phyloP scores from a whole-genome alignment of 2,329 filamentous ascomycete genomes.

The Metarhizium rileyi region DNA sequence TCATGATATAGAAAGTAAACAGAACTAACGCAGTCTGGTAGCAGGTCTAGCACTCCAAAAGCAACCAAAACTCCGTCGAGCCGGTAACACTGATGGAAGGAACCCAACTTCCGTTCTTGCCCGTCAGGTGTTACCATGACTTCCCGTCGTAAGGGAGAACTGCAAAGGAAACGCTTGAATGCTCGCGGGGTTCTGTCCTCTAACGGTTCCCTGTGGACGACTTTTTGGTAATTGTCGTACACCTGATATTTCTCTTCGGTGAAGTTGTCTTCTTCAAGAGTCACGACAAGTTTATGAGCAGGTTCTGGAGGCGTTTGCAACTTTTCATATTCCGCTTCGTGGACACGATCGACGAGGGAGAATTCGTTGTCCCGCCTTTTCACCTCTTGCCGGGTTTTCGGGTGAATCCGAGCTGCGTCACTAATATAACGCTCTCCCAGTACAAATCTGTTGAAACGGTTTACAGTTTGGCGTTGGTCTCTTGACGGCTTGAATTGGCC shows the following conservation, averaged over 20 bases:
- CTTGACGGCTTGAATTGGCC: constrained; percentile 53
- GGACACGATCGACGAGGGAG: constrained; percentile 54
- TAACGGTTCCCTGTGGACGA: constrained; percentile 60
- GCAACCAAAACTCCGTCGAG: constrained; percentile 68
- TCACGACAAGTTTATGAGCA: constrained; percentile 58
- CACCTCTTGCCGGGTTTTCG: constrained; percentile 55
- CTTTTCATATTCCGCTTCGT: constrained; percentile 52
- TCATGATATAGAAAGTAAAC: constrained; percentile 79
- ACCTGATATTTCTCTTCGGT: constrained; percentile 67
- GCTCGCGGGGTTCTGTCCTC: constrained; percentile 47
- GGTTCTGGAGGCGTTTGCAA: constrained; percentile 52
- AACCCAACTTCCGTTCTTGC: constrained; percentile 50
- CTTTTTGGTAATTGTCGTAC: constrained; percentile 64
- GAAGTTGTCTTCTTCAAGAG: constrained; percentile 59
- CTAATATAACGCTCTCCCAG: constrained; percentile 58
- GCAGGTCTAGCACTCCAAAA: constrained; percentile 65
- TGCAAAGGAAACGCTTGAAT: constrained; percentile 66
- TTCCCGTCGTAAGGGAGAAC: constrained; percentile 50
- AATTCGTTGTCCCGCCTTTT: constrained; percentile 59
- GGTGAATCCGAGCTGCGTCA: constrained; percentile 53
- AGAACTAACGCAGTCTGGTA: constrained; percentile 68
- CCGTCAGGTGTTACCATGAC: constrained; percentile 36
- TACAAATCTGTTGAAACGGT: constrained; percentile 65
- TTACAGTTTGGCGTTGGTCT: constrained; percentile 66
- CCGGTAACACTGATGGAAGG: constrained; percentile 74